phyloP scores from a whole-genome alignment of 2,329 filamentous ascomycete species.

The Pseudohalonectria lignicola region DNA sequence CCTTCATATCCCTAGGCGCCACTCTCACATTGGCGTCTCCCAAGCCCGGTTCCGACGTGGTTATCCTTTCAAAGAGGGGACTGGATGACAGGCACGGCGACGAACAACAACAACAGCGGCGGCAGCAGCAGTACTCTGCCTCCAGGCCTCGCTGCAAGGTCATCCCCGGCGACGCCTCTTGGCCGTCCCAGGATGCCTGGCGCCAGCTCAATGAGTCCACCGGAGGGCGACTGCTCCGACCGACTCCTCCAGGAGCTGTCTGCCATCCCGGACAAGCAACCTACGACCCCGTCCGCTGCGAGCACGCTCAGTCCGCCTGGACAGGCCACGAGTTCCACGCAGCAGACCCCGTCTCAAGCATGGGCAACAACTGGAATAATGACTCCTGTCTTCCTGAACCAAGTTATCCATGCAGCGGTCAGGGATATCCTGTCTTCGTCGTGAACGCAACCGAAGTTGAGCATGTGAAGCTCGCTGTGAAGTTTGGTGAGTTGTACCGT shows the following conservation, averaged over 20 bases:
- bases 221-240: constrained; percentile 27
- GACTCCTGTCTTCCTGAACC: constrained; percentile 34
- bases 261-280: constrained; percentile 23
- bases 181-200: constrained; percentile 37
- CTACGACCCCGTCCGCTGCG: constrained; percentile 10
- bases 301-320: constrained; percentile 9
- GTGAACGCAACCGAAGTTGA: constrained; percentile 22
- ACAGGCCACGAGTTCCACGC: constrained; percentile 21
- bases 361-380: constrained; percentile 31
- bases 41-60: too few relatives aligned
- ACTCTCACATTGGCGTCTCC: too few relatives aligned
- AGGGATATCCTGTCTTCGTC: constrained; percentile 26
- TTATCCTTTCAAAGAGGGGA: too few relatives aligned
- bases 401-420: constrained; percentile 21
- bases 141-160: constrained; percentile 8
- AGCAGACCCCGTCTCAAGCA: constrained; percentile 22
- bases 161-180: constrained; percentile 21
- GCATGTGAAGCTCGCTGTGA: constrained; percentile 21
- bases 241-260: constrained; percentile 30
- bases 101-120: neutral
- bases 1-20: too few relatives aligned
- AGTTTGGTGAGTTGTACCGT: constrained; percentile 28
- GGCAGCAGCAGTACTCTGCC: neutral
- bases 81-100: too few relatives aligned
- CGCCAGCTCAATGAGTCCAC: constrained; percentile 30